Base-by-base conservation (phyloP, 2,329 filamentous ascomycete genomes). In the Ophiocordyceps unilateralis region DNA sequence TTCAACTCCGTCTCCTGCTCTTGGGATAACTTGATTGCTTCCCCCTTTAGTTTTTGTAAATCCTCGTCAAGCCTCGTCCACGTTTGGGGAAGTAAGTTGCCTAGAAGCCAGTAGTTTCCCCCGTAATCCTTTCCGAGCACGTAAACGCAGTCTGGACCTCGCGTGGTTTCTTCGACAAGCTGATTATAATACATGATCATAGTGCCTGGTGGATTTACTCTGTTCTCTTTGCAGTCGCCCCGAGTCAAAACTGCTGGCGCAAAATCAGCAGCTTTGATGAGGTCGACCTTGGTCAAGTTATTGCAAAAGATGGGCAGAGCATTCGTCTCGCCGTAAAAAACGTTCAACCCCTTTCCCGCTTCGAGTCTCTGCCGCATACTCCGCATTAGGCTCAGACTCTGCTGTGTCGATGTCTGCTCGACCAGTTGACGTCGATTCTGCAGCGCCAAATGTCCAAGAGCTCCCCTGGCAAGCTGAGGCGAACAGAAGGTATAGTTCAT, bases 181-280 rank as follows among this genome's bases (percentile, higher is more conserved):
- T 41, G 40, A 11, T 41, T 41, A 15, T 32, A 41, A 19, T 41
- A 32, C 40, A 41, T 32, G 28, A 34, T 10, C 40, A 41, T 41
- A 12, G 24, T 41, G 4, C 40, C 40, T 4, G 28, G 26, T 12
- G 40, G 40, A 15, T 41, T 41, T 12, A 19, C 3, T 19, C 26
- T 41, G 10, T 15, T n/a, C n/a, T 41, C 40, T 6, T 19, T 21
- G n/a, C n/a, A 20, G 17, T 41, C 40, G 24, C 40, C 40, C 7
- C 11, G 26, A 3, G 23, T n/a, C 17, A 41, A 32, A 4, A 41
- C 40, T 2, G 40, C 24, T 17, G 40, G 28, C 12, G 26, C 21
- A 41, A 41, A 41, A 26, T 41, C 40, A 11, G 23, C 28, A 5
- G 24, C 19, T 12, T 22, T 30, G 10, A 41, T 11, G n/a, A 41